These are phyloP conservation scores for Didymella glomerata DNA, from an alignment of 2,329 filamentous ascomycete species.

Conservation along the genomic window DNA sequence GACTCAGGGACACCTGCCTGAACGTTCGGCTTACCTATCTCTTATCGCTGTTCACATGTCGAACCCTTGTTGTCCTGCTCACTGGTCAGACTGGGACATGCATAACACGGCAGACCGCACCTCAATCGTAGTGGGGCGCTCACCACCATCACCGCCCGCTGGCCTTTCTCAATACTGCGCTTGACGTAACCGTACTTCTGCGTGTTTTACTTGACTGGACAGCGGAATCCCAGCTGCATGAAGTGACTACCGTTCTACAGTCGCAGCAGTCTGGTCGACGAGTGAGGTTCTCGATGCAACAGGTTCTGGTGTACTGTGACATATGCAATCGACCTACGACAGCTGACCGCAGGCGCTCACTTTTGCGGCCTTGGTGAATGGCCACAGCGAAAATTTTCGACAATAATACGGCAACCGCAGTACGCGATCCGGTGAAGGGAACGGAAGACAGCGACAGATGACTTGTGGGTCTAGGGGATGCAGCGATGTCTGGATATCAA, in stretches of 20 bases:
- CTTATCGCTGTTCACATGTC: slow-evolving; percentile 33
- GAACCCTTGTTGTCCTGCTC: slow-evolving; percentile 10
- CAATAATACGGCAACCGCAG: background rate
- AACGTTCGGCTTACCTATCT: slow-evolving; percentile 1
- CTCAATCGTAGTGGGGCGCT: slow-evolving; percentile 30
- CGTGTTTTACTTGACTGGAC: slow-evolving; percentile 3
- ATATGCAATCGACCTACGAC: background rate
- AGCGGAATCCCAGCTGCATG: background rate
- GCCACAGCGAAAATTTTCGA: background rate
- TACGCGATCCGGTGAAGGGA: background rate
- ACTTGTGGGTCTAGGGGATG: slow-evolving; percentile 7
- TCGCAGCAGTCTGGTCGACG: background rate
- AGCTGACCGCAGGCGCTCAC: background rate
- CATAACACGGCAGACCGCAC: slow-evolving; percentile 28
- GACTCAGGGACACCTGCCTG: background rate
- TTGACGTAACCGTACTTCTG: slow-evolving; percentile 45
- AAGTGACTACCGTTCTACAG: background rate
- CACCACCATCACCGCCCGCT: slow-evolving; percentile 30
- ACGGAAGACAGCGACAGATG: background rate
- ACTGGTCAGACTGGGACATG: slow-evolving; percentile 22
- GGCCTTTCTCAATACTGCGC: slow-evolving; percentile 11
- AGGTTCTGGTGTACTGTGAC: background rate
- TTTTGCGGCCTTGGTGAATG: background rate
- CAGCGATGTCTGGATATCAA: slow-evolving; percentile 7
- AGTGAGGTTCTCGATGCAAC: background rate